Evolutionary conservation across 179 eudicot genomes (phyloP).

Genomic region (Corrigiola litoralis): DNA sequence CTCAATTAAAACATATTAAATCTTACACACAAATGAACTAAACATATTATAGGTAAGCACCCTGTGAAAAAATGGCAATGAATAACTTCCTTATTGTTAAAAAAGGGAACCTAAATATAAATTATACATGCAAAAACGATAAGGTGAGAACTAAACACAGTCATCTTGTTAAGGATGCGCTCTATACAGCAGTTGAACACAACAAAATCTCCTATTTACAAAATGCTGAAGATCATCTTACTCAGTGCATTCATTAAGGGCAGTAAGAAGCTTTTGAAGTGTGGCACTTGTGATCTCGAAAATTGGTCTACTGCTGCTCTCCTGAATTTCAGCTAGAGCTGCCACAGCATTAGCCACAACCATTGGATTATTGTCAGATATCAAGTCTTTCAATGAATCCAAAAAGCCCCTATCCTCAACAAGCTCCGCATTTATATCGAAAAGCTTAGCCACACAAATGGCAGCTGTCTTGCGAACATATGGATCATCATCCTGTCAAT

Average conservation of each 20-base stretch:
- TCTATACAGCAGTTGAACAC: not conserved
- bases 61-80: too few species aligned
- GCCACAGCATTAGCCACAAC: conserved; percentile 99
- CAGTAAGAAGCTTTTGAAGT: conserved; percentile 91
- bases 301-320: conserved; percentile 72
- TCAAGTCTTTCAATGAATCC: conserved; percentile 96
- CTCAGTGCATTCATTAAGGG: conserved; percentile 98
- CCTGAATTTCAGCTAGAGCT: conserved; percentile 97
- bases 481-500: conserved; percentile 95
- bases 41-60: too few species aligned
- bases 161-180: not conserved
- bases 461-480: conserved; percentile 99
- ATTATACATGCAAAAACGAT: too few species aligned
- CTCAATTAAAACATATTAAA: too few species aligned
- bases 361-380: conserved; percentile 99
- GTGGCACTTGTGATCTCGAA: conserved; percentile 90
- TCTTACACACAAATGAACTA: too few species aligned
- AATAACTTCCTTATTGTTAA: too few species aligned
- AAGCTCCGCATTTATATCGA: conserved; percentile 94
- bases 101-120: too few species aligned
- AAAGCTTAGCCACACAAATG: conserved; percentile 97
- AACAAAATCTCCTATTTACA: not conserved
- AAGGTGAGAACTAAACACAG: too few species aligned
- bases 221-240: conserved; percentile 34
- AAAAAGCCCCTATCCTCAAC: conserved; percentile 98